A percentile compares a stretch with the other conserved stretches of the same genome.
phyloP scores from a whole-genome alignment of 805 yeast species.

The Hanseniaspora hatyaiensis region DNA sequence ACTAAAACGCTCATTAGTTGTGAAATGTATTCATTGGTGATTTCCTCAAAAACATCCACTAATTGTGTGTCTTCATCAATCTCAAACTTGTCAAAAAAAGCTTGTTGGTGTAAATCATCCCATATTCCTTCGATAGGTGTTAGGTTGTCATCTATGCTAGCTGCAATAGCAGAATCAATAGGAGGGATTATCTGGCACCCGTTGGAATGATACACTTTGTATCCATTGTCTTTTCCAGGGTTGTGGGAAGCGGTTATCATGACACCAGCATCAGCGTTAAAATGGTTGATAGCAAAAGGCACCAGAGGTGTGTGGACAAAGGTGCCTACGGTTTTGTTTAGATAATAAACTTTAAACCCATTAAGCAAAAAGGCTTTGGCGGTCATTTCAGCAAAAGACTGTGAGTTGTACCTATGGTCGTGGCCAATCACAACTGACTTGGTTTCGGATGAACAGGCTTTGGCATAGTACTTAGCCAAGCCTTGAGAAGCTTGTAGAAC shows the following conservation, averaged over 20 bases:
- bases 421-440: slow-evolving; percentile 65
- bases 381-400: slow-evolving; percentile 64
- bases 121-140: slow-evolving; percentile 35
- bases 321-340: slow-evolving; percentile 31
- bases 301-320: slow-evolving; percentile 80
- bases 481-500: slow-evolving; percentile 87
- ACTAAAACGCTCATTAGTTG: slow-evolving; percentile 30
- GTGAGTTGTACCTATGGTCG: slow-evolving; percentile 80
- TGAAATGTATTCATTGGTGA: slow-evolving; percentile 34
- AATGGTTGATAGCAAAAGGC: slow-evolving; percentile 67
- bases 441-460: slow-evolving; percentile 24
- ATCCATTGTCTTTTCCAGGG: slow-evolving; percentile 80
- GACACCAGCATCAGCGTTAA: slow-evolving; percentile 63
- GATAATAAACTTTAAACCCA: slow-evolving; percentile 60
- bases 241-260: slow-evolving; percentile 90
- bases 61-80: slow-evolving; percentile 26
- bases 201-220: slow-evolving; percentile 83
- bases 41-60: slow-evolving; percentile 33
- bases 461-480: slow-evolving; percentile 40
- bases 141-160: slow-evolving; percentile 47
- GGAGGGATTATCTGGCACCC: slow-evolving; percentile 97
- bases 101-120: slow-evolving; percentile 24
- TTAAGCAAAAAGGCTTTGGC: slow-evolving; percentile 57
- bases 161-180: slow-evolving; percentile 64
- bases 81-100: slow-evolving; percentile 16